Base-by-base conservation (phyloP, 345 rosid genomes). In the Camelina sativa region DNA sequence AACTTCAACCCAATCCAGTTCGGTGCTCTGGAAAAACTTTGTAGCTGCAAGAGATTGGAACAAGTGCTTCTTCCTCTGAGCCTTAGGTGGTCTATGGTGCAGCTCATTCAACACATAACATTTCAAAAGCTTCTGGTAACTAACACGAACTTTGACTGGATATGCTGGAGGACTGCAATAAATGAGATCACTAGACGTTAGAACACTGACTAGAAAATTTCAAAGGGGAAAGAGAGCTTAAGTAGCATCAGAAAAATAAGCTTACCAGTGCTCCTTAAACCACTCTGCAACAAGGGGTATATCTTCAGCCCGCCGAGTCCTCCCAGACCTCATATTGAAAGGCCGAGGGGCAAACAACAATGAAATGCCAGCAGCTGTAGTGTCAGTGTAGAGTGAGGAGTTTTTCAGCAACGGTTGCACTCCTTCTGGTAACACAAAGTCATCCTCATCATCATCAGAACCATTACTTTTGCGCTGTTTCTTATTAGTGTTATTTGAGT, bases 1-100 rank as follows among this genome's bases (percentile, higher is more conserved):
- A 8, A 92, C 99, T 87, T 95, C 99, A 63, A 91, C 96, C 99
- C 99, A 95, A 72, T 95, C 99, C 78, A 95, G 94, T 78, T 95
- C 99, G 13, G 99, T 95, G 9, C 93, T 89, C 76, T 92, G 99
- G 82, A 96, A 96, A 82, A 96, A 96, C 82, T 96, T 96, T 2
- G 99, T 96, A 50, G 99, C 99, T 51, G 88, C 96, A 52, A 96
- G 89, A 35, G 99, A 96, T 32, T 96, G 88, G 74, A 96, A 96
- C 85, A 96, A 81, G 80, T 91, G 99, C 82, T 96, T 96, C 83
- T 96, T 96, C 87, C 92, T 96, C 78, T 96, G 99, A 62, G 99
- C 98, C 85, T 96, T 96, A 22, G 99, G 99, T 44, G 99, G 98
- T 76, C 99, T 85, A 71, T 96, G 99, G 79, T 96, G 99, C 81